Conservation (phyloP, 2,329 filamentous ascomycete species). For the Phaeomoniella chlamydospora region DNA sequence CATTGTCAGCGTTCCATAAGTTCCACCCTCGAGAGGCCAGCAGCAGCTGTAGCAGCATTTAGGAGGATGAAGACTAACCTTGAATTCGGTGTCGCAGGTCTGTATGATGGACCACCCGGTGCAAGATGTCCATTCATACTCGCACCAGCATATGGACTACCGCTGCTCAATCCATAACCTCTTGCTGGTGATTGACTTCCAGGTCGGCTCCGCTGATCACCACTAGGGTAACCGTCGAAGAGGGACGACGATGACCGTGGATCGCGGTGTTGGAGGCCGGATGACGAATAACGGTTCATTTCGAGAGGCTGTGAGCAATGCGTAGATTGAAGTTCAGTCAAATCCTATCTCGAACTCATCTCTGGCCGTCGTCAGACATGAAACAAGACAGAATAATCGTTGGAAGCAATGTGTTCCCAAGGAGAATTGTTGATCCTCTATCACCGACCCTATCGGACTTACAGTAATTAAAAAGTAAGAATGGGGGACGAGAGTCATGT, state of each 20-base stretch:
- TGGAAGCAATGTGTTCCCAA: too few relatives aligned
- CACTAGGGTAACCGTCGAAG: constrained; percentile 57
- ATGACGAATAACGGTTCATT: neutral
- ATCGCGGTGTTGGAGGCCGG: constrained; percentile 19
- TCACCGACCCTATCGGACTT: too few relatives aligned
- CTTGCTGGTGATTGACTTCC: constrained; percentile 21
- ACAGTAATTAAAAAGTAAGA: too few relatives aligned
- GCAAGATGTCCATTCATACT: constrained; percentile 8
- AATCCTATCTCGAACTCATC: too few relatives aligned
- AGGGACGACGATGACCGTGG: constrained; percentile 57
- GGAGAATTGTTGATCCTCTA: too few relatives aligned
- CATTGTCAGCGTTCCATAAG: too few relatives aligned
- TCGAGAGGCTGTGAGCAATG: too few relatives aligned
- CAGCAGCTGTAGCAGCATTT: neutral
- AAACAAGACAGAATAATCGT: too few relatives aligned
- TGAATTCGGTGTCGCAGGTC: constrained; percentile 57
- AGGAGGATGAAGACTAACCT: constrained; percentile 30
- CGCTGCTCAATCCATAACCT: constrained; percentile 38
- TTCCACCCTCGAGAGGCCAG: neutral
- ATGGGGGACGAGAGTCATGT: too few relatives aligned
- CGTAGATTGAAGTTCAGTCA: too few relatives aligned
- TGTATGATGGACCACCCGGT: constrained; percentile 30
- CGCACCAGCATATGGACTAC: constrained; percentile 15
- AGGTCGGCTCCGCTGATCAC: constrained; percentile 21
- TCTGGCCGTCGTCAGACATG: too few relatives aligned